Evolutionary conservation across 768 basidiomycete genomes (phyloP).

Genomic region (Boletus pseudo-olivaceus): DNA sequence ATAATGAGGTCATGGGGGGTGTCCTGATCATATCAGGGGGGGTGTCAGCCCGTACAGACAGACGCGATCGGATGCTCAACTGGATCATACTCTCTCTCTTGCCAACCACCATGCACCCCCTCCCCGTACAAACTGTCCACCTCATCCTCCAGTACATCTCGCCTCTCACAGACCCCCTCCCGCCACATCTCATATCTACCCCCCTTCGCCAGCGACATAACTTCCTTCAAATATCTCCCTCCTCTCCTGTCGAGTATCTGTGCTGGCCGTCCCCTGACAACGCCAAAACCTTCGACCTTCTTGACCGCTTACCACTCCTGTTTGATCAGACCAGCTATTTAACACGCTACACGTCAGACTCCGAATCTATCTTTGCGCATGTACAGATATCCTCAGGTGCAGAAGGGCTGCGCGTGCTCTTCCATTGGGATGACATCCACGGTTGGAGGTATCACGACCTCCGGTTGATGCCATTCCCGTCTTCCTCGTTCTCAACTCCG

Average conservation of each 20-base stretch:
- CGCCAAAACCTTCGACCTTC: constrained; percentile 38
- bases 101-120: constrained; percentile 30
- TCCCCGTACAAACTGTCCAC: constrained; percentile 38
- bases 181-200: constrained; percentile 56
- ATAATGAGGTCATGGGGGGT: constrained; percentile 9
- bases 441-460: constrained; percentile 73
- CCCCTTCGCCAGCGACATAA: constrained; percentile 61
- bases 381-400: constrained; percentile 40
- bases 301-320: constrained; percentile 36
- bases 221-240: constrained; percentile 53
- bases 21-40: constrained; percentile 3
- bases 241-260: constrained; percentile 54
- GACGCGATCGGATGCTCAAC: neutral
- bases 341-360: constrained; percentile 43
- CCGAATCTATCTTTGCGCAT: constrained; percentile 55
- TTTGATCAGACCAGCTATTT: constrained; percentile 30
- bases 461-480: constrained; percentile 68
- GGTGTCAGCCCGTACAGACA: constrained; percentile 9
- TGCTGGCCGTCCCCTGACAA: constrained; percentile 56
- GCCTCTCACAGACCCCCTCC: constrained; percentile 49
- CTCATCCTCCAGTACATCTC: constrained; percentile 57
- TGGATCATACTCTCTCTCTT: neutral
- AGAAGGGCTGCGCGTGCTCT: constrained; percentile 55
- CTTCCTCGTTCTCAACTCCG: constrained; percentile 30
- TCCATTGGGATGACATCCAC: constrained; percentile 56